Percentiles rank a stretch among this genome's conserved stretches.
phyloP scores from a whole-genome alignment of 2,329 filamentous ascomycete genomes.

The Scytalidium sp. region DNA sequence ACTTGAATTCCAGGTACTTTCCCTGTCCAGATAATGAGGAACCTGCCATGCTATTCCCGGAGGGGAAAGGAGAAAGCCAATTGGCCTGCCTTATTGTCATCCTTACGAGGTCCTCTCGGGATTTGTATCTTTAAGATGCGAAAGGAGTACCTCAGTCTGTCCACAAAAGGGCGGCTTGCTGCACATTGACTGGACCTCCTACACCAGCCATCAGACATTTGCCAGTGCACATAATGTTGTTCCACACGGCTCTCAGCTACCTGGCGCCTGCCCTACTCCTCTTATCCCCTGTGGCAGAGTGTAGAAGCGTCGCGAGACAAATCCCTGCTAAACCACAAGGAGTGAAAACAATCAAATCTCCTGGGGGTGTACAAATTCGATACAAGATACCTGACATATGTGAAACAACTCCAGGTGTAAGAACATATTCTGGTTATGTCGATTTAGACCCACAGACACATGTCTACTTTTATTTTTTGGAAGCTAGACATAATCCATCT shows the following conservation, averaged over 20 bases:
- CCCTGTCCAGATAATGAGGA: too few relatives aligned
- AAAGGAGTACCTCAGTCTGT: too few relatives aligned
- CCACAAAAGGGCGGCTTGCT: too few relatives aligned
- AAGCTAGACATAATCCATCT: conserved; percentile 42
- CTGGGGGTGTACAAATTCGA: conserved; percentile 36
- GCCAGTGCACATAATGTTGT: too few relatives aligned
- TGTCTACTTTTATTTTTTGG: conserved; percentile 48
- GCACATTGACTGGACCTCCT: too few relatives aligned
- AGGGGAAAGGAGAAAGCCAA: too few relatives aligned
- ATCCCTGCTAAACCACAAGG: conserved; percentile 36
- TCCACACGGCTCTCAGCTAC: neutral
- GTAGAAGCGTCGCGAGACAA: conserved; percentile 23
- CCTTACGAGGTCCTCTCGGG: too few relatives aligned
- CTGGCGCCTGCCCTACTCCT: neutral
- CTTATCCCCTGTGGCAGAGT: neutral
- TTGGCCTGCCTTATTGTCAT: too few relatives aligned
- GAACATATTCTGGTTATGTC: conserved; percentile 25
- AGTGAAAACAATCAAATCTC: conserved; percentile 34
- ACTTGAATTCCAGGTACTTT: too few relatives aligned
- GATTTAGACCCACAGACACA: conserved; percentile 35
- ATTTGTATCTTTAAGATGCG: too few relatives aligned
- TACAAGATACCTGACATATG: conserved; percentile 41
- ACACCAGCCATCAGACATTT: too few relatives aligned
- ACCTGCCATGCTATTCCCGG: too few relatives aligned
- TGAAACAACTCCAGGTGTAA: conserved; percentile 24